Percentiles rank a stretch among this genome's conserved stretches.
These are phyloP conservation scores for Skeletonema tropicum DNA, from an alignment of 108 stramenopile species.

Conservation along the genomic window DNA sequence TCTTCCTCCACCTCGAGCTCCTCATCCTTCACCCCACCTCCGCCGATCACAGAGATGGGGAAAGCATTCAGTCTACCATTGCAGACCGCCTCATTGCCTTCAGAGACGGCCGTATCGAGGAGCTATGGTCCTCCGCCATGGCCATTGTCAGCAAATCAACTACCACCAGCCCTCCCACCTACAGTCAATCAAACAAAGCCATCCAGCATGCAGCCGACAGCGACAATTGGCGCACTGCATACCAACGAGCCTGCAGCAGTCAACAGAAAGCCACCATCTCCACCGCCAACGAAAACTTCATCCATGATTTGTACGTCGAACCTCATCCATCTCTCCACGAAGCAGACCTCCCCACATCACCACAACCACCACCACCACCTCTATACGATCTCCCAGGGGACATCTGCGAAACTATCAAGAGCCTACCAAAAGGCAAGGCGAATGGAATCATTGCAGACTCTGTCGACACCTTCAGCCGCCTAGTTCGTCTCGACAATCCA, in stretches of 20 bases:
- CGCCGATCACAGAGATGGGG: neutral
- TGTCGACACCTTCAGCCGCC: slow-evolving; percentile 8
- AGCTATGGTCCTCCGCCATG: neutral
- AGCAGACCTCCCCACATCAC: neutral
- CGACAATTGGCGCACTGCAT: slow-evolving; percentile 32
- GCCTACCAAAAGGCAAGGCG: neutral
- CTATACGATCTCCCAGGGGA: slow-evolving; percentile 18
- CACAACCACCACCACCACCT: slow-evolving; percentile 3
- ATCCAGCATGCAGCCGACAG: slow-evolving; percentile 27
- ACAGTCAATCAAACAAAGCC: neutral
- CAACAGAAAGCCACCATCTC: slow-evolving; percentile 18
- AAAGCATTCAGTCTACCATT: neutral
- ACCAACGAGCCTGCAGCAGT: neutral
- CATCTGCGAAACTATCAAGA: slow-evolving; percentile 18
- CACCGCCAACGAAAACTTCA: neutral
- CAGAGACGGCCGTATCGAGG: neutral
- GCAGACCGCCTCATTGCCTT: neutral
- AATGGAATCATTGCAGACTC: slow-evolving; percentile 8
- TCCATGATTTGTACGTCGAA: neutral
- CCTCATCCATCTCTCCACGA: neutral
- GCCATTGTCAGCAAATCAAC: neutral
- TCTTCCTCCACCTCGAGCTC: slow-evolving; percentile 20
- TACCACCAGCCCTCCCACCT: neutral
- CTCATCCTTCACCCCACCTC: slow-evolving; percentile 8
- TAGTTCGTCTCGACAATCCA: slow-evolving; percentile 1